A percentile compares a stretch with the other conserved stretches of the same genome.
Evolutionary conservation across 257 asterid genomes (phyloP).

Genomic region (Rauvolfia tetraphylla): DNA sequence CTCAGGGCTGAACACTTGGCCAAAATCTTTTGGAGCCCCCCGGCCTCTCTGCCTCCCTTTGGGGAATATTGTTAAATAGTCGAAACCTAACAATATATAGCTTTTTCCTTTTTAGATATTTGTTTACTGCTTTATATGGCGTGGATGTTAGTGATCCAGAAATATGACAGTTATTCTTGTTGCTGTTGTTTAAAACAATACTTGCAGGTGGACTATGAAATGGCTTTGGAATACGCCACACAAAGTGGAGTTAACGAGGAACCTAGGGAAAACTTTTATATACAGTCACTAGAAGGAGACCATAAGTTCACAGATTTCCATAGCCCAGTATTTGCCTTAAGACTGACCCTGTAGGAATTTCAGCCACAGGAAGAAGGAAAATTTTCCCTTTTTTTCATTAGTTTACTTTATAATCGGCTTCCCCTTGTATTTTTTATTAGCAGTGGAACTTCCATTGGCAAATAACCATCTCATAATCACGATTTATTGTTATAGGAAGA

Average conservation of each 20-base stretch:
- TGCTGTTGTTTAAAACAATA: background rate
- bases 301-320: constrained; percentile 41
- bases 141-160: background rate
- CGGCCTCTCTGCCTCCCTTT: background rate
- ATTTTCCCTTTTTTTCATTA: background rate
- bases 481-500: background rate
- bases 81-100: background rate
- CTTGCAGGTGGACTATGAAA: constrained; percentile 85
- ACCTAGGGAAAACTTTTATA: constrained; percentile 66
- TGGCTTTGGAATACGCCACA: constrained; percentile 90
- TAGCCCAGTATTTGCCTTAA: constrained; percentile 64
- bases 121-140: background rate
- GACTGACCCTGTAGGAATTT: constrained; percentile 46
- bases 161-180: background rate
- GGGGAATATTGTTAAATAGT: background rate
- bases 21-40: background rate
- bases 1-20: background rate
- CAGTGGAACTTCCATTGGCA: background rate
- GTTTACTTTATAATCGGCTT: background rate
- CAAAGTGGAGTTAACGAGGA: constrained; percentile 81
- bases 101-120: background rate
- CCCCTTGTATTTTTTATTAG: background rate
- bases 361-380: background rate
- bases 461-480: background rate
- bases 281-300: constrained; percentile 50